Evolutionary conservation across 1,284 basidiomycete genomes (phyloP).

Genomic region (Athelia psychrophila): DNA sequence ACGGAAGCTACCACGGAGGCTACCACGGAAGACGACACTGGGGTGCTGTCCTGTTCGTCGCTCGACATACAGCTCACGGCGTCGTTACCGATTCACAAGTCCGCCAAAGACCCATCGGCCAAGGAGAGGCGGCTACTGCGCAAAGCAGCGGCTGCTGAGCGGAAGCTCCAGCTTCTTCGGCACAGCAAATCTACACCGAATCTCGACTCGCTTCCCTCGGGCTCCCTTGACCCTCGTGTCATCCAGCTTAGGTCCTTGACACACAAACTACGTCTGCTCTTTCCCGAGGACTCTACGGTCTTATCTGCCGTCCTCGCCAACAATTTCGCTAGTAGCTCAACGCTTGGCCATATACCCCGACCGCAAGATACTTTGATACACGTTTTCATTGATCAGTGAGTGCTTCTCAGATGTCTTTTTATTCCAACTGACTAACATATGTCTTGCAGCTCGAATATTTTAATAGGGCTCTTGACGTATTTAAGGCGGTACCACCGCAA

Average conservation of each 20-base stretch:
- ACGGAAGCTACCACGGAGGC: slow-evolving; percentile 20
- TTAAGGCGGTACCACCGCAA: slow-evolving; percentile 49
- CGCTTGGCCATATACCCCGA: slow-evolving; percentile 39
- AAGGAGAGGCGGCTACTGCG: slow-evolving; percentile 3
- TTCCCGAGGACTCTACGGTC: slow-evolving; percentile 49
- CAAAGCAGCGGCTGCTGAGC: slow-evolving; percentile 11
- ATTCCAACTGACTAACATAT: slow-evolving; percentile 7
- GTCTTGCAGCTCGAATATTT: slow-evolving; percentile 73
- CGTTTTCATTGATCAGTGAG: slow-evolving; percentile 85
- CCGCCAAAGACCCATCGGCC: not conserved
- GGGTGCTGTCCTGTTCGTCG: slow-evolving; percentile 5
- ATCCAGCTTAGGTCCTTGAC: slow-evolving; percentile 51
- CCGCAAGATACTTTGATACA: slow-evolving; percentile 65
- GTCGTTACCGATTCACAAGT: not conserved
- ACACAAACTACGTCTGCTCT: slow-evolving; percentile 52
- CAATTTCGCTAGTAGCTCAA: slow-evolving; percentile 33
- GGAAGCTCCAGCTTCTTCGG: slow-evolving; percentile 35
- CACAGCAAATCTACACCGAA: slow-evolving; percentile 38
- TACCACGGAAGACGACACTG: slow-evolving; percentile 18
- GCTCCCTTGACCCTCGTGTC: slow-evolving; percentile 46
- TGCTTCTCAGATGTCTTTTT: slow-evolving; percentile 14
- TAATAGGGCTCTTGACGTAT: slow-evolving; percentile 71
- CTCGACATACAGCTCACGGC: not conserved
- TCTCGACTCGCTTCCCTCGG: slow-evolving; percentile 29
- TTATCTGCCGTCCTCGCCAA: slow-evolving; percentile 44